phyloP scores from a whole-genome alignment of 108 stramenopile genomes.

The Pseudonitzschia delicatissima region DNA sequence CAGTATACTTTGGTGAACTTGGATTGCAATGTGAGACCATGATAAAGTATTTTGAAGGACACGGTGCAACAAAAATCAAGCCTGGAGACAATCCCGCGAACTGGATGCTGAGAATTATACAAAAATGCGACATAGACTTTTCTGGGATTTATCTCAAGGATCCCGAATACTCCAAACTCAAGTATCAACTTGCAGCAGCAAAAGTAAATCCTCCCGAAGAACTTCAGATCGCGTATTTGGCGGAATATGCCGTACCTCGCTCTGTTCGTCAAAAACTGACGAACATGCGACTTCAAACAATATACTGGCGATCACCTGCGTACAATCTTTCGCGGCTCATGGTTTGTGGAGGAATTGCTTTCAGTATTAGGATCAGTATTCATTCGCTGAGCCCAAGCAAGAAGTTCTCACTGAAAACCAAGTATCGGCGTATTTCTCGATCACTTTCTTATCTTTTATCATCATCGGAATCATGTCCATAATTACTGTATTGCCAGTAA shows the following conservation, averaged over 20 bases:
- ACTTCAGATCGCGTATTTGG: slow-evolving; percentile 36
- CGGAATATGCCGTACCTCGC: slow-evolving; percentile 36
- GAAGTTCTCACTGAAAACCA: slow-evolving; percentile 30
- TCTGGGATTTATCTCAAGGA: slow-evolving; percentile 36
- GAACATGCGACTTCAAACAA: slow-evolving; percentile 40
- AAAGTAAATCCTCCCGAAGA: slow-evolving; percentile 12
- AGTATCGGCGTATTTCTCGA: slow-evolving; percentile 34
- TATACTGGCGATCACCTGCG: slow-evolving; percentile 72
- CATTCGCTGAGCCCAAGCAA: slow-evolving; percentile 25
- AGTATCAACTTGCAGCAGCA: slow-evolving; percentile 16
- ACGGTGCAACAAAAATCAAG: slow-evolving; percentile 53
- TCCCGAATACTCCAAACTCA: slow-evolving; percentile 12
- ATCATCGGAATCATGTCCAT: slow-evolving; percentile 64
- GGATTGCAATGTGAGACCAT: slow-evolving; percentile 48
- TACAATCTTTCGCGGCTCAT: slow-evolving; percentile 70
- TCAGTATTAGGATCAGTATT: slow-evolving; percentile 65
- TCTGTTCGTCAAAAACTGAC: slow-evolving; percentile 31
- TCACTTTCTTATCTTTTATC: slow-evolving; percentile 50
- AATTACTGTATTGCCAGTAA: slow-evolving; percentile 57
- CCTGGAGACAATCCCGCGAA: slow-evolving; percentile 73
- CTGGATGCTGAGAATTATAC: slow-evolving; percentile 59
- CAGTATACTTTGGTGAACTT: slow-evolving; percentile 66
- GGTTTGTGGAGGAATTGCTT: slow-evolving; percentile 52
- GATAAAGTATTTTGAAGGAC: slow-evolving; percentile 59
- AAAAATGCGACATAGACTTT: slow-evolving; percentile 31